Conservation (phyloP, 495 filamentous ascomycete species). For the Sphaerosporella brunnea region DNA sequence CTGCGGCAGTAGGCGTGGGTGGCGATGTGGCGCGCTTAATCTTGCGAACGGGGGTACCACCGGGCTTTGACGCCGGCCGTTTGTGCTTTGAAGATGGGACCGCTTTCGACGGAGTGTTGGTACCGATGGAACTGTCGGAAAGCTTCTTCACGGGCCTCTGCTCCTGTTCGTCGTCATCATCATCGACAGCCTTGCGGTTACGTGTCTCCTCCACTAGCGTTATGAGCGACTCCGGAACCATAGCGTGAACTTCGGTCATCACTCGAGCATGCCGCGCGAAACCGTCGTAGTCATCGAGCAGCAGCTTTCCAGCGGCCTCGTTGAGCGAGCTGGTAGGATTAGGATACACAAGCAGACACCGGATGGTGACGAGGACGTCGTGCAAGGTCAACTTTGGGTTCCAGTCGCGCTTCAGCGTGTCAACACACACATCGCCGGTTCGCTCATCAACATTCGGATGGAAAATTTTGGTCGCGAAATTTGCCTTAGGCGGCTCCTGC, state of each 20-base stretch:
- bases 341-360: conserved; percentile 52
- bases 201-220: conserved; percentile 38
- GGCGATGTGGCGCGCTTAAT: not conserved
- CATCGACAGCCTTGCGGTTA: conserved; percentile 38
- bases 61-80: not conserved
- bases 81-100: not conserved
- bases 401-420: conserved; percentile 58
- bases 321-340: conserved; percentile 58
- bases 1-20: not conserved
- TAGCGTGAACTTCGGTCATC: conserved; percentile 51
- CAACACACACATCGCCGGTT: conserved; percentile 50
- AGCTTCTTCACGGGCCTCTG: conserved; percentile 1
- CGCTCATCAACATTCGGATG: conserved; percentile 56
- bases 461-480: conserved; percentile 51
- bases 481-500: conserved; percentile 45
- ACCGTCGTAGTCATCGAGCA: conserved; percentile 43
- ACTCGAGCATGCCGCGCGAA: conserved; percentile 45
- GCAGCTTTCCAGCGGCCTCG: conserved; percentile 41
- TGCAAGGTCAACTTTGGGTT: conserved; percentile 39
- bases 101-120: not conserved
- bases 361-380: conserved; percentile 50
- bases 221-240: conserved; percentile 32
- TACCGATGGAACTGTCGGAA: not conserved
- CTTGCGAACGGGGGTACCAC: not conserved
- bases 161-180: conserved; percentile 17